Percentiles rank a stretch among this genome's conserved stretches.
Evolutionary conservation across 441 rosid genomes (phyloP).

Genomic region (Bruguiera hainesii): DNA sequence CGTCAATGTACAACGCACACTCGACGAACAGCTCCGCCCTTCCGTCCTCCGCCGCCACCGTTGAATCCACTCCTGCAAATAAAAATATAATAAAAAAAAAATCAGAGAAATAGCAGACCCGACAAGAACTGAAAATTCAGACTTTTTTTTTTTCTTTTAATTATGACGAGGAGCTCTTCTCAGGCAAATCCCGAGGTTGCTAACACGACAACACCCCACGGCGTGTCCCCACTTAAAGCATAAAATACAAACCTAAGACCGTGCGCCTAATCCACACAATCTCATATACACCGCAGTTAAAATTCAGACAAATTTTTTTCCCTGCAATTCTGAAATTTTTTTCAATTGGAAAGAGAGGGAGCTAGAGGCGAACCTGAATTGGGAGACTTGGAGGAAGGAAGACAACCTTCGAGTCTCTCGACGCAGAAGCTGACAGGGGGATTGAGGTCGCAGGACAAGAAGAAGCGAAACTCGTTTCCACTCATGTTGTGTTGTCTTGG

Average conservation of each 20-base stretch:
- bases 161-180: too few relatives aligned
- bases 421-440: slow-evolving; percentile 84
- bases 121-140: not conserved
- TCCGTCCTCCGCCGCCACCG: slow-evolving; percentile 40
- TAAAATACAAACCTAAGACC: too few relatives aligned
- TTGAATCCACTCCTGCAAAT: slow-evolving; percentile 39
- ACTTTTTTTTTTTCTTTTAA: too few relatives aligned
- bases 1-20: slow-evolving; percentile 86
- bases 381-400: slow-evolving; percentile 48
- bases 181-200: too few relatives aligned
- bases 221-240: too few relatives aligned
- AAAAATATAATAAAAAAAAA: not conserved
- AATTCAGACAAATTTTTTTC: too few relatives aligned
- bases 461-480: slow-evolving; percentile 90
- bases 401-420: slow-evolving; percentile 74
- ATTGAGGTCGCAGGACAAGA: slow-evolving; percentile 93
- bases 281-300: too few relatives aligned
- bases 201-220: too few relatives aligned
- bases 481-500: slow-evolving; percentile 35
- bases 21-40: slow-evolving; percentile 76
- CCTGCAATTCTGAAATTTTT: too few relatives aligned
- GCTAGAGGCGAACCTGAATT: slow-evolving; percentile 41
- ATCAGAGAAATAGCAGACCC: not conserved
- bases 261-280: too few relatives aligned
- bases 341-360: not conserved